A percentile compares a stretch with the other conserved stretches of the same genome.
These are phyloP conservation scores for Cryptococcus hybrid DNA, from an alignment of 1,284 basidiomycete species.

Conservation along the genomic window DNA sequence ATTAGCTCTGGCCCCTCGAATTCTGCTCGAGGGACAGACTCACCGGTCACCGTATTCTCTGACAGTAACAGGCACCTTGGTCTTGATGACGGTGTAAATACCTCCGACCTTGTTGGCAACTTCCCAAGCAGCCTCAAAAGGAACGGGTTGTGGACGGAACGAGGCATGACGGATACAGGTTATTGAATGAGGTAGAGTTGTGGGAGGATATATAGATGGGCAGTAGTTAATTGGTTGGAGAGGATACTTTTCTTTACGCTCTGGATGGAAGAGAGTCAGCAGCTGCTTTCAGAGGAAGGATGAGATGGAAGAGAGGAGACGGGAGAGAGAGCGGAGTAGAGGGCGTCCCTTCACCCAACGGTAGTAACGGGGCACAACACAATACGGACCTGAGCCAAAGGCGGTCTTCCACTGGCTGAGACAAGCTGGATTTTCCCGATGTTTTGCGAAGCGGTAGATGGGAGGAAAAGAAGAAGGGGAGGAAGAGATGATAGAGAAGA, in stretches of 20 bases:
- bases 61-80: constrained; percentile 96
- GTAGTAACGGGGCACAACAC: no score
- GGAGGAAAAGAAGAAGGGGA: neutral
- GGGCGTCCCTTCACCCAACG: no score
- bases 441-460: neutral
- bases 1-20: constrained; percentile 1
- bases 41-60: constrained; percentile 65
- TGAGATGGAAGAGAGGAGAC: neutral
- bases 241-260: neutral
- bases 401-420: no score
- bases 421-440: neutral
- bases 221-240: neutral
- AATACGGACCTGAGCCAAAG: no score
- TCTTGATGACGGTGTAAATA: constrained; percentile 99
- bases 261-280: neutral
- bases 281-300: no score
- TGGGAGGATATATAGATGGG: neutral
- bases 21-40: constrained; percentile 12
- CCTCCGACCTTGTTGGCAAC: constrained; percentile 97
- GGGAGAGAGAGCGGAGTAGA: neutral
- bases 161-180: constrained; percentile 38
- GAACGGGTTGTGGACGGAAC: constrained; percentile 72
- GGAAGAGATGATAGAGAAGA: no score
- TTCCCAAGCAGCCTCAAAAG: constrained; percentile 90
- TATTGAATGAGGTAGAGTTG: no score